Evolutionary conservation across 2,329 filamentous ascomycete genomes (phyloP).

Genomic region (Seiridium unicorne): DNA sequence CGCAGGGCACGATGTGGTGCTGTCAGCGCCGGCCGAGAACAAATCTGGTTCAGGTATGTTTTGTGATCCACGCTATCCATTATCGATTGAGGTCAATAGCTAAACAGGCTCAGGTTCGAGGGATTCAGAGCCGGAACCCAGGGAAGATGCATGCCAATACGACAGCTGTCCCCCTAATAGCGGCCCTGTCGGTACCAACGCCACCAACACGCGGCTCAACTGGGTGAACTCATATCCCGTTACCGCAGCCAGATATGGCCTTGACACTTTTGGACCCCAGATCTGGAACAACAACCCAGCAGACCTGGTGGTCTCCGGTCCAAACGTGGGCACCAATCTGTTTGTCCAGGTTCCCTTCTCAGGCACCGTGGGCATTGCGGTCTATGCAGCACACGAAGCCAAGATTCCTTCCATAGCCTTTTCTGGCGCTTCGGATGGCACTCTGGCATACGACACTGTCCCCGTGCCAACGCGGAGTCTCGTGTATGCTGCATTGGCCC

Average conservation of each 20-base stretch:
- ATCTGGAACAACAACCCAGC: constrained; percentile 51
- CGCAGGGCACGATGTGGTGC: constrained; percentile 58
- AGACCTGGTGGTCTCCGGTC: constrained; percentile 62
- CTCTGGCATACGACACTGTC: constrained; percentile 51
- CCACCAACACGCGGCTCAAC: constrained; percentile 57
- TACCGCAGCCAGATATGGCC: constrained; percentile 62
- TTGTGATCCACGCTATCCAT: constrained; percentile 7
- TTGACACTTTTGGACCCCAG: constrained; percentile 52
- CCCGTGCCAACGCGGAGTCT: constrained; percentile 52
- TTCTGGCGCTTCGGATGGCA: constrained; percentile 51
- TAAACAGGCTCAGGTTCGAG: constrained; percentile 44
- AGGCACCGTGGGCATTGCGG: constrained; percentile 66
- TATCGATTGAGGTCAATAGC: neutral
- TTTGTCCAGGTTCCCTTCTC: constrained; percentile 57
- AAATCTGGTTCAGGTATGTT: constrained; percentile 57
- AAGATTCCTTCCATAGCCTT: constrained; percentile 69
- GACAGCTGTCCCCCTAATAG: constrained; percentile 58
- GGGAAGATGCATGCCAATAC: constrained; percentile 56
- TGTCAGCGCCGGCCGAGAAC: constrained; percentile 67
- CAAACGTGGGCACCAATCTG: constrained; percentile 60
- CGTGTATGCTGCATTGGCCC: constrained; percentile 64
- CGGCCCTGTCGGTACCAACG: constrained; percentile 56
- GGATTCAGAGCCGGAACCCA: constrained; percentile 44
- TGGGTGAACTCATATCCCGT: constrained; percentile 72
- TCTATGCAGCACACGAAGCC: constrained; percentile 51